Conservation (phyloP, 176 grass and related monocot species). For the Oryza punctata region DNA sequence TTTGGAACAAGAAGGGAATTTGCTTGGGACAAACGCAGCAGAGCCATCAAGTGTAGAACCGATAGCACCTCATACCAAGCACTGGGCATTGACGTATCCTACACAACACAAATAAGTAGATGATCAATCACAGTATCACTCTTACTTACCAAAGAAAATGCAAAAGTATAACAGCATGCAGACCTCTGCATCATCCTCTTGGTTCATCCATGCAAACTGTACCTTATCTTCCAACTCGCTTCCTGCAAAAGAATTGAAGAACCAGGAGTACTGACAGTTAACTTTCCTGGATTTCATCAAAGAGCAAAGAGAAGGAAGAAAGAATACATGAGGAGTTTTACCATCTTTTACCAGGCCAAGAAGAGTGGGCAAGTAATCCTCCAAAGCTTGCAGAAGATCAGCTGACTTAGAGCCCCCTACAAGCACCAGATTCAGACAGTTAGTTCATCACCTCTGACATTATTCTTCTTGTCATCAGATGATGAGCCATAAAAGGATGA, state of each 20-base stretch:
- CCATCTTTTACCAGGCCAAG: conserved; percentile 74
- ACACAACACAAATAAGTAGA: neutral
- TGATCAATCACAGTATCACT: conserved; percentile 14
- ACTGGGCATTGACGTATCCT: conserved; percentile 77
- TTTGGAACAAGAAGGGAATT: conserved; percentile 85
- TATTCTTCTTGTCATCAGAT: neutral
- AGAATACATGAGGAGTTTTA: conserved; percentile 9
- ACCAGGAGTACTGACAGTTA: neutral
- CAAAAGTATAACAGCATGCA: conserved; percentile 1
- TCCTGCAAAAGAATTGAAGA: conserved; percentile 32
- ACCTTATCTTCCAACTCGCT: conserved; percentile 68
- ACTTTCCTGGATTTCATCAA: neutral
- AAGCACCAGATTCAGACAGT: conserved; percentile 21
- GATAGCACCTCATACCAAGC: conserved; percentile 96
- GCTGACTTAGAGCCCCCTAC: conserved; percentile 52
- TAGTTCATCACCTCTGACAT: neutral
- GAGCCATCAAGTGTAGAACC: conserved; percentile 65
- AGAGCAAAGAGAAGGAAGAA: neutral
- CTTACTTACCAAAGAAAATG: neutral
- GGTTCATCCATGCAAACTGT: conserved; percentile 81
- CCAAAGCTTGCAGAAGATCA: conserved; percentile 72
- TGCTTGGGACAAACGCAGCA: conserved; percentile 69
- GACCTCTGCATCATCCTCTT: conserved; percentile 89
- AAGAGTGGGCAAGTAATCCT: conserved; percentile 76
- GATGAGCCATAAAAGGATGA: neutral